A percentile compares a stretch with the other conserved stretches of the same genome.
Conservation (phyloP, 805 yeast species). For the Kazachstania kunashirensis region DNA sequence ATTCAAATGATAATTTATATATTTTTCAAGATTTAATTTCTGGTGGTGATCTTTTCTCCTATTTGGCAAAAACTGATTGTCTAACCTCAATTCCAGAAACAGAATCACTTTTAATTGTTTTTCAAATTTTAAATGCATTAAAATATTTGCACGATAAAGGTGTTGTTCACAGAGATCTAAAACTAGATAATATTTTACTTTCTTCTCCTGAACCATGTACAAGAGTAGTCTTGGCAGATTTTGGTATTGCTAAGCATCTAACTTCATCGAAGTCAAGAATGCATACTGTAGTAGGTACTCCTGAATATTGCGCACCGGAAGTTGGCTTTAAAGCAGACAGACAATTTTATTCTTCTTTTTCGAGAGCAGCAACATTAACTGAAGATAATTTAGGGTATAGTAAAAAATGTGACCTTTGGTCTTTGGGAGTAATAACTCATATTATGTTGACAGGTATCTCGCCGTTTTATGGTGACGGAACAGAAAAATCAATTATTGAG, state of each 20-base stretch:
- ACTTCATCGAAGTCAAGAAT: conserved; percentile 29
- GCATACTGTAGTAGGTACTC: conserved; percentile 50
- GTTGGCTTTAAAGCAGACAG: conserved; percentile 38
- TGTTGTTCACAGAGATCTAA: conserved; percentile 58
- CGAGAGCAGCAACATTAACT: conserved; percentile 20
- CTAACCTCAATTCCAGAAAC: conserved; percentile 41
- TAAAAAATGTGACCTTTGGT: conserved; percentile 59
- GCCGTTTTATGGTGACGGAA: conserved; percentile 47
- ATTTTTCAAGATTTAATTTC: conserved; percentile 42
- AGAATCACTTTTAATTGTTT: conserved; percentile 44
- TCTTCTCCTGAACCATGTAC: conserved; percentile 44
- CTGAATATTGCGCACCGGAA: conserved; percentile 68
- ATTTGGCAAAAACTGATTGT: conserved; percentile 35
- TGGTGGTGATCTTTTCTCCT: conserved; percentile 54
- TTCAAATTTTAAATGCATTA: conserved; percentile 48
- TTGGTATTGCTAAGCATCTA: conserved; percentile 44
- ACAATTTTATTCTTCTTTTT: conserved; percentile 19
- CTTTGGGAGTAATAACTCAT: conserved; percentile 51
- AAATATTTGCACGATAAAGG: conserved; percentile 43
- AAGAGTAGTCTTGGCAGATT: conserved; percentile 54
- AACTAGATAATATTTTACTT: conserved; percentile 54
- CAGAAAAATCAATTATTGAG: conserved; percentile 33
- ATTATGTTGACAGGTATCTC: conserved; percentile 55
- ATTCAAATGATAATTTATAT: conserved; percentile 27
- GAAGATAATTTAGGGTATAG: conserved; percentile 36